Evolutionary conservation across 768 basidiomycete genomes (phyloP).

Genomic region (Amanita pallidorosea): DNA sequence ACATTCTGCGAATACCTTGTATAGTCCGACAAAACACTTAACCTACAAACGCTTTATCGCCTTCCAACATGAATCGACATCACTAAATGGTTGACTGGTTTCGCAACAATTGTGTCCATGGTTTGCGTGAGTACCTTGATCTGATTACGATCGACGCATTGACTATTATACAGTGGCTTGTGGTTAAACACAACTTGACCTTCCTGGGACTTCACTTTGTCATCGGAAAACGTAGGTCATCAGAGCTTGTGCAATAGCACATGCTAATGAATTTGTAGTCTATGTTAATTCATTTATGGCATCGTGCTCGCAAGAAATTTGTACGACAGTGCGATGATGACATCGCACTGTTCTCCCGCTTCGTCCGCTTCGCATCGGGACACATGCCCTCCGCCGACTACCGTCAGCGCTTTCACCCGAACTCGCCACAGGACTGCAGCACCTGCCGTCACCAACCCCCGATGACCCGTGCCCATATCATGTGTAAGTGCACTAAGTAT

Average conservation of each 20-base stretch:
- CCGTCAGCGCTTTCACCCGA: too few relatives aligned
- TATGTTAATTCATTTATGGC: slow-evolving; percentile 37
- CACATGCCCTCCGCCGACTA: too few relatives aligned
- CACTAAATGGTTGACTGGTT: slow-evolving; percentile 12
- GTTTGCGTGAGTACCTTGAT: slow-evolving; percentile 25
- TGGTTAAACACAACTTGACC: slow-evolving; percentile 30
- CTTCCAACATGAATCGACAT: background rate
- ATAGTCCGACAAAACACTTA: background rate
- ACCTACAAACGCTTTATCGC: background rate
- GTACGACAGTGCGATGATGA: too few relatives aligned
- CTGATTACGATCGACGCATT: background rate
- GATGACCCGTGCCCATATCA: too few relatives aligned
- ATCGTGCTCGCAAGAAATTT: too few relatives aligned
- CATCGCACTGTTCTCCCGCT: too few relatives aligned
- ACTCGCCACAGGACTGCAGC: too few relatives aligned
- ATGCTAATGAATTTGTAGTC: slow-evolving; percentile 17
- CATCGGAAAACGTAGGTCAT: slow-evolving; percentile 30
- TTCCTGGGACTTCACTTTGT: slow-evolving; percentile 40
- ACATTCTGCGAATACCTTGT: background rate
- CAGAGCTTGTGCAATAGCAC: background rate
- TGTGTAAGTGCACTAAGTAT: too few relatives aligned
- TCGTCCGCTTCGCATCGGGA: too few relatives aligned
- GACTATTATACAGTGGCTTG: slow-evolving; percentile 26
- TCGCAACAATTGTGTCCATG: slow-evolving; percentile 37
- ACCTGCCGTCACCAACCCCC: too few relatives aligned